phyloP scores from a whole-genome alignment of 2,329 filamentous ascomycete species.

The Magnaporthales sp. region DNA sequence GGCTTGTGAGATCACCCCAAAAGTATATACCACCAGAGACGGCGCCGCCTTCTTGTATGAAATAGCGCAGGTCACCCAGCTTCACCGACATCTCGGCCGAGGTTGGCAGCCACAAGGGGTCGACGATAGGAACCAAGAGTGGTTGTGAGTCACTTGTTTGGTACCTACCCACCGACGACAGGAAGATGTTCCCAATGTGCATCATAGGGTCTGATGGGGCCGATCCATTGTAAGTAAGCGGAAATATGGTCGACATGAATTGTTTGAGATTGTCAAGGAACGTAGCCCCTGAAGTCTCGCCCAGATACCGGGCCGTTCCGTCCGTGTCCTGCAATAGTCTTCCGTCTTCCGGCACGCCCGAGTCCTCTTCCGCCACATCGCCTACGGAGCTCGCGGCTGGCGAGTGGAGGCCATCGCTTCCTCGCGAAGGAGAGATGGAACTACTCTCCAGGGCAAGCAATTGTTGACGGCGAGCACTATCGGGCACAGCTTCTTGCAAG shows the following conservation, averaged over 20 bases:
- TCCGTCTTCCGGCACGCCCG: slow-evolving; percentile 22
- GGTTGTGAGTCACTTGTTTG: slow-evolving; percentile 37
- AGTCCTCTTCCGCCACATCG: slow-evolving; percentile 9
- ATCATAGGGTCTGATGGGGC: slow-evolving; percentile 4
- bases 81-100: slow-evolving; percentile 26
- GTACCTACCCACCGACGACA: slow-evolving; percentile 33
- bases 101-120: slow-evolving; percentile 30
- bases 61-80: slow-evolving; percentile 30
- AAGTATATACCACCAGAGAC: slow-evolving; percentile 38
- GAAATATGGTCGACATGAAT: slow-evolving; percentile 31
- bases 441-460: slow-evolving; percentile 19
- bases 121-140: slow-evolving; percentile 25
- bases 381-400: background rate
- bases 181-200: slow-evolving; percentile 18
- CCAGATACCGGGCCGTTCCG: slow-evolving; percentile 35
- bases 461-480: slow-evolving; percentile 24
- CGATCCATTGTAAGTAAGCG: slow-evolving; percentile 19
- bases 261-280: slow-evolving; percentile 41
- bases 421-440: background rate
- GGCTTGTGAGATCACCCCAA: slow-evolving; percentile 31
- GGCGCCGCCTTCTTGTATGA: slow-evolving; percentile 35
- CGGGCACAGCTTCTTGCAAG: slow-evolving; percentile 26
- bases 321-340: slow-evolving; percentile 33
- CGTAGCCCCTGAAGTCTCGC: slow-evolving; percentile 39
- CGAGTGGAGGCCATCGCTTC: background rate